phyloP scores from a whole-genome alignment of 371 early-diverging fungal genomes.

The Basidiobolus meristosporus region DNA sequence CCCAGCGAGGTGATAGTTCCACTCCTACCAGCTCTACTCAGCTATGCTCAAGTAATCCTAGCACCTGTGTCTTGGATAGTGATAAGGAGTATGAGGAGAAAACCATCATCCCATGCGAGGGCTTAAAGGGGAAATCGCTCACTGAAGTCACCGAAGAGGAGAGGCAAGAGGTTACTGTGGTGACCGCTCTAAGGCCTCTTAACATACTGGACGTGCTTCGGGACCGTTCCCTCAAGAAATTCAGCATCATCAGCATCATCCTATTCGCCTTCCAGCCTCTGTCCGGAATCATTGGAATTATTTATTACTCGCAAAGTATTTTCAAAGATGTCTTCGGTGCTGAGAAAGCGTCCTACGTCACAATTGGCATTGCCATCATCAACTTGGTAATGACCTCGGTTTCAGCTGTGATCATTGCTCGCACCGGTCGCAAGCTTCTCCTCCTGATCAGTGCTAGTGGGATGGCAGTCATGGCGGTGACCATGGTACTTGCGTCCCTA shows the following conservation, averaged over 20 bases:
- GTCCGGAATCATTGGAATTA: conserved; percentile 70
- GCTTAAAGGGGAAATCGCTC: too few species aligned
- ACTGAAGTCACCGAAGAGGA: too few species aligned
- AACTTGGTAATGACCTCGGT: conserved; percentile 31
- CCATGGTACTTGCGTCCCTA: conserved; percentile 32
- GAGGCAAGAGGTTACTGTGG: too few species aligned
- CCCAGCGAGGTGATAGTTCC: conserved; percentile 1
- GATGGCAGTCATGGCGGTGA: conserved; percentile 20
- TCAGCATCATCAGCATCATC: conserved; percentile 21
- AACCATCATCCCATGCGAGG: too few species aligned
- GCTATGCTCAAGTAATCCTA: too few species aligned
- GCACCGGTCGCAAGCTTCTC: conserved; percentile 48
- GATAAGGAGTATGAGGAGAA: neutral
- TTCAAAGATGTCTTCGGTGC: conserved; percentile 20
- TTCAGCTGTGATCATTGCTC: conserved; percentile 38
- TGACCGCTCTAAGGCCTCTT: too few species aligned
- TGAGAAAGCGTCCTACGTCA: conserved; percentile 18
- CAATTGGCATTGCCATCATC: conserved; percentile 23
- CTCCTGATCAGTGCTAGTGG: conserved; percentile 38
- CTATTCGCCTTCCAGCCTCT: conserved; percentile 48
- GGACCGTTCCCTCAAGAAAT: conserved; percentile 26
- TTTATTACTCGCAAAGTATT: conserved; percentile 44
- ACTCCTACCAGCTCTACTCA: too few species aligned
- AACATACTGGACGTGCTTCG: conserved; percentile 16
- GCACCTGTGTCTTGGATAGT: too few species aligned